A percentile compares a stretch with the other conserved stretches of the same genome.
Conservation (phyloP, 176 grass and related monocot genomes). For the Metroxylon sagu region DNA sequence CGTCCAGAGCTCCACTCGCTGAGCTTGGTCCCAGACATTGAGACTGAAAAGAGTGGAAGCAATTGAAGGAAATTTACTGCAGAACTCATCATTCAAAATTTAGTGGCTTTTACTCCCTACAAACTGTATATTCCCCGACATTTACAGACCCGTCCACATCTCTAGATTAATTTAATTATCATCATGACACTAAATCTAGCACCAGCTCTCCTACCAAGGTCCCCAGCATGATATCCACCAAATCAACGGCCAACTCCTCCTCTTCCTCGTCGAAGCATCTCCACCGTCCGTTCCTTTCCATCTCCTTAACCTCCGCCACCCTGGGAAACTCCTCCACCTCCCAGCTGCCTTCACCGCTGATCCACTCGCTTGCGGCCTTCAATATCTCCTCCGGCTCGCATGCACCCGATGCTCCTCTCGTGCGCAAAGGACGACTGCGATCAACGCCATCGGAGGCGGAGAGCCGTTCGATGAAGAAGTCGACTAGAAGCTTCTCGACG, state of each 20-base stretch:
- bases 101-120: no score
- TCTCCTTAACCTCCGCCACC: slow-evolving; percentile 24
- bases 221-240: slow-evolving; percentile 25
- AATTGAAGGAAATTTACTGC: no score
- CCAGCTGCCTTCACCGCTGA: slow-evolving; percentile 15
- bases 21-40: no score
- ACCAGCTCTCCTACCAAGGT: slow-evolving; percentile 34
- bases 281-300: slow-evolving; percentile 45
- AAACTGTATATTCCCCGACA: no score
- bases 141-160: no score
- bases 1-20: no score
- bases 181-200: not conserved
- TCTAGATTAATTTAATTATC: no score
- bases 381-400: not conserved
- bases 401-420: no score
- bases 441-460: not conserved
- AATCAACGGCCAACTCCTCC: slow-evolving; percentile 15
- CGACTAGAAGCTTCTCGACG: slow-evolving; percentile 51
- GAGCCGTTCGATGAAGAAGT: slow-evolving; percentile 57
- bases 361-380: slow-evolving; percentile 35
- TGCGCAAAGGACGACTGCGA: no score
- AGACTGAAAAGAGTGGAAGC: no score
- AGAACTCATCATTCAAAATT: no score
- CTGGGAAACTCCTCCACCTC: slow-evolving; percentile 27
- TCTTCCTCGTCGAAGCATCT: slow-evolving; percentile 26